phyloP scores from a whole-genome alignment of 169 alveolate genomes.

The Eimeria acervulina region DNA sequence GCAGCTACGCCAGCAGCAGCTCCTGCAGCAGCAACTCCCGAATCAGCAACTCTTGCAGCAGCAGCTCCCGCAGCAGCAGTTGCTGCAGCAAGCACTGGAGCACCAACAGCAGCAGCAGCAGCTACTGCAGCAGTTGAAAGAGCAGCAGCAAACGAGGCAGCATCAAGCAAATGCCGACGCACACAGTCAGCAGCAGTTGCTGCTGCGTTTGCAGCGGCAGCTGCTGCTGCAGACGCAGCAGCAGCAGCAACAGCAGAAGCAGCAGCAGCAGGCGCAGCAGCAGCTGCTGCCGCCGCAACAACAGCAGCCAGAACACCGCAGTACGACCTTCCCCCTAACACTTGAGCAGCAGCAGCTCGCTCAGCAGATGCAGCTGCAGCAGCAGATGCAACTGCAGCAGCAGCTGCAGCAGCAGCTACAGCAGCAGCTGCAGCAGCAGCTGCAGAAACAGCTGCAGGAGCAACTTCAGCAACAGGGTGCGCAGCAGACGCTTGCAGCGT shows the following conservation, averaged over 20 bases:
- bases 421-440: neutral
- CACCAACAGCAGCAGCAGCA: neutral
- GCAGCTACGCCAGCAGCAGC: constrained; percentile 27
- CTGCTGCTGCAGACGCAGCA: neutral
- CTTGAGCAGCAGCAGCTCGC: constrained; percentile 1
- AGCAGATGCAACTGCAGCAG: neutral
- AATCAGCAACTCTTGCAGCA: neutral
- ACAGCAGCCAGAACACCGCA: neutral
- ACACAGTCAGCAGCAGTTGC: constrained; percentile 4
- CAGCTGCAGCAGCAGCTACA: neutral
- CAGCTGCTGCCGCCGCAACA: constrained; percentile 32
- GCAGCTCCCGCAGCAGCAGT: neutral
- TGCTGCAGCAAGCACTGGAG: neutral
- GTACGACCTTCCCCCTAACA: neutral
- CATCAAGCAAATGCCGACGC: neutral
- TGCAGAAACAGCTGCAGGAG: constrained; percentile 41
- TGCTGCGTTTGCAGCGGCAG: neutral
- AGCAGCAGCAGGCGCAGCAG: neutral
- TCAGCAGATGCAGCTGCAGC: constrained; percentile 17
- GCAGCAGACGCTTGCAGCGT: no score
- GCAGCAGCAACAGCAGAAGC: neutral
- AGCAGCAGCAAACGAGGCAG: neutral
- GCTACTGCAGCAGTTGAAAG: neutral
- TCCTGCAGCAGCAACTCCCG: constrained; percentile 27
- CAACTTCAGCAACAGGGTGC: neutral